A percentile compares a stretch with the other conserved stretches of the same genome.
phyloP scores from a whole-genome alignment of 805 yeast species.

The Wickerhamomyces strasburgensis region DNA sequence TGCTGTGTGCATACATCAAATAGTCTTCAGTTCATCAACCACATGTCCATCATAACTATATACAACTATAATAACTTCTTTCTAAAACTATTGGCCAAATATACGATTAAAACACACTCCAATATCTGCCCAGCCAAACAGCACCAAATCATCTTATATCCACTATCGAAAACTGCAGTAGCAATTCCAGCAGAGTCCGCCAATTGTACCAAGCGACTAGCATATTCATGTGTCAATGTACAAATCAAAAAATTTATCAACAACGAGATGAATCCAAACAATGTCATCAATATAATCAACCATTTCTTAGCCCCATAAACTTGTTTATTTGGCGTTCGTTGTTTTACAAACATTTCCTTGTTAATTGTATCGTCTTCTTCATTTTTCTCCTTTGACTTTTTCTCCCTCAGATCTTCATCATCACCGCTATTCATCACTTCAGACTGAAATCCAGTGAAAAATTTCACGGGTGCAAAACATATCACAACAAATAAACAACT shows the following conservation, averaged over 20 bases:
- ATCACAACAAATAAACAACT: conserved; percentile 7
- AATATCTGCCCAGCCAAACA: conserved; percentile 12
- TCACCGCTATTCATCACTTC: no score
- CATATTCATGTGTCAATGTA: conserved; percentile 24
- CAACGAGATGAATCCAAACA: conserved; percentile 12
- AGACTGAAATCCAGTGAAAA: no score
- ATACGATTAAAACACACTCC: conserved; percentile 8
- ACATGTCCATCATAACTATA: no score
- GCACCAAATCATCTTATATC: conserved; percentile 19
- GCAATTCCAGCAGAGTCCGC: conserved; percentile 23
- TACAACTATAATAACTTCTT: conserved; percentile 9
- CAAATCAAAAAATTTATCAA: conserved; percentile 16
- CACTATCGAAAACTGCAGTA: conserved; percentile 16
- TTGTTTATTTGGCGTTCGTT: neutral
- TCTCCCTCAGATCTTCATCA: neutral
- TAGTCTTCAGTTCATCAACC: no score
- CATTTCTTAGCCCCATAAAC: conserved; percentile 5
- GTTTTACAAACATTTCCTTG: neutral
- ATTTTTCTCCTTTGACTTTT: neutral
- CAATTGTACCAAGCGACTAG: conserved; percentile 15
- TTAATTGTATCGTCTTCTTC: no score
- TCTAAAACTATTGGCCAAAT: conserved; percentile 20
- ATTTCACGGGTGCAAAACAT: no score
- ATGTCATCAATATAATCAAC: conserved; percentile 8
- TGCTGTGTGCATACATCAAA: no score